Conservation (phyloP, 2,329 filamentous ascomycete species). For the Drechslerella dactyloides region DNA sequence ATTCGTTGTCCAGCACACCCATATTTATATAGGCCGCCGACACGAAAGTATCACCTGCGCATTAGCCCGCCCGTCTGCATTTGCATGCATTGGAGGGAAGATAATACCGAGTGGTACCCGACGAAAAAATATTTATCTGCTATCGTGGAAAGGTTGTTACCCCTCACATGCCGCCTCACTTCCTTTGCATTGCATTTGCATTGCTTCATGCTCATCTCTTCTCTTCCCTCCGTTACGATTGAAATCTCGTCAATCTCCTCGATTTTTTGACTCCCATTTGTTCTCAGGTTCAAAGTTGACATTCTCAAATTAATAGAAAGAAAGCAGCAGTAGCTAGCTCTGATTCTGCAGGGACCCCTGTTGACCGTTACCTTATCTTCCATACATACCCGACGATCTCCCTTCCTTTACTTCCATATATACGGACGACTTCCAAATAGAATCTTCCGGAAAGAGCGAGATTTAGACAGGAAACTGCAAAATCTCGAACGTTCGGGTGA, state of each 20-base stretch:
- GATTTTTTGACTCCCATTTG: not conserved
- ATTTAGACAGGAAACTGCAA: constrained; percentile 48
- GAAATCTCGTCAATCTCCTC: not conserved
- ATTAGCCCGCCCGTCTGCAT: constrained; percentile 36
- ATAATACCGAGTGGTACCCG: no score
- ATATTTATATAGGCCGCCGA: constrained; percentile 24
- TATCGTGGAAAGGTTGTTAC: constrained; percentile 35
- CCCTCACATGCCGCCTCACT: constrained; percentile 18
- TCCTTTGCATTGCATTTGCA: constrained; percentile 10
- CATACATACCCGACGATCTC: not conserved
- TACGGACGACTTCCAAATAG: not conserved
- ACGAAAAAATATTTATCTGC: constrained; percentile 28
- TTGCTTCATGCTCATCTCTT: constrained; percentile 45
- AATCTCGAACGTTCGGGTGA: constrained; percentile 1
- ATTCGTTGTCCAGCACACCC: constrained; percentile 48
- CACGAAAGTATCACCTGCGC: constrained; percentile 35
- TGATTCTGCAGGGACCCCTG: not conserved
- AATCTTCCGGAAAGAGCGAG: constrained; percentile 12
- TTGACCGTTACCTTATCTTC: not conserved
- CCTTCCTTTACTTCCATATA: not conserved
- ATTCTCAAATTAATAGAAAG: not conserved
- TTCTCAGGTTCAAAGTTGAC: not conserved
- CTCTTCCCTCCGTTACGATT: constrained; percentile 2
- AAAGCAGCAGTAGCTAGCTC: not conserved
- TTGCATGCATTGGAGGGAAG: constrained; percentile 22